These are phyloP conservation scores for Aspergillus arachidicola DNA, from an alignment of 2,329 filamentous ascomycete genomes.

Conservation along the genomic window DNA sequence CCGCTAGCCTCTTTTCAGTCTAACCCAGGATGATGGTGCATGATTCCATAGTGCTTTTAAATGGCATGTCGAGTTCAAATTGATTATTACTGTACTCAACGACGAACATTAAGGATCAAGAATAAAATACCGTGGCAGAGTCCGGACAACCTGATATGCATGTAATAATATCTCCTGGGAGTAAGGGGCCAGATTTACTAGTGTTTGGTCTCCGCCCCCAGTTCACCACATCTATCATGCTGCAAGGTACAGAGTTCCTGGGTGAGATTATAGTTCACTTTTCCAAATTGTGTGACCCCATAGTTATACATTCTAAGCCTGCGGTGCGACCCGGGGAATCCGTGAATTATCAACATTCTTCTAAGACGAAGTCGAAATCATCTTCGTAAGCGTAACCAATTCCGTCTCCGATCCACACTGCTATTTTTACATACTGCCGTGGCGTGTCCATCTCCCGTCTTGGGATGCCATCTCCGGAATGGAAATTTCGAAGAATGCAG, in stretches of 20 bases:
- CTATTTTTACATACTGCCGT: conserved; percentile 5
- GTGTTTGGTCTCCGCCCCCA: background rate
- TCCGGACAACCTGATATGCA: background rate
- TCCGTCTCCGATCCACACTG: conserved; percentile 1
- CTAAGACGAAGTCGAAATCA: background rate
- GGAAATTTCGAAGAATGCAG: conserved; percentile 4
- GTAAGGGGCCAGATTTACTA: background rate
- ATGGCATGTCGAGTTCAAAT: background rate
- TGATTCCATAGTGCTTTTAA: background rate
- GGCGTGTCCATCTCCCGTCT: conserved; percentile 5
- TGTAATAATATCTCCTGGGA: background rate
- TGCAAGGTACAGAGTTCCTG: background rate
- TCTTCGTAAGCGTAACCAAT: background rate
- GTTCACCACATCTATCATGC: background rate
- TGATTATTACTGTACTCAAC: background rate
- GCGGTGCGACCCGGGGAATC: background rate
- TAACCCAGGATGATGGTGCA: background rate
- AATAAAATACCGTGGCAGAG: background rate
- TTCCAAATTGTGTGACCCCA: background rate
- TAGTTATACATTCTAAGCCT: background rate
- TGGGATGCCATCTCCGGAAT: background rate
- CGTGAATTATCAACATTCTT: background rate
- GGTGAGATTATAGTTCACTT: background rate
- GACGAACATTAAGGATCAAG: background rate
- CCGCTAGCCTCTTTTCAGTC: background rate